Evolutionary conservation across 148 eudicot species (phyloP).

Genomic region (Rhododendron mucronatum): DNA sequence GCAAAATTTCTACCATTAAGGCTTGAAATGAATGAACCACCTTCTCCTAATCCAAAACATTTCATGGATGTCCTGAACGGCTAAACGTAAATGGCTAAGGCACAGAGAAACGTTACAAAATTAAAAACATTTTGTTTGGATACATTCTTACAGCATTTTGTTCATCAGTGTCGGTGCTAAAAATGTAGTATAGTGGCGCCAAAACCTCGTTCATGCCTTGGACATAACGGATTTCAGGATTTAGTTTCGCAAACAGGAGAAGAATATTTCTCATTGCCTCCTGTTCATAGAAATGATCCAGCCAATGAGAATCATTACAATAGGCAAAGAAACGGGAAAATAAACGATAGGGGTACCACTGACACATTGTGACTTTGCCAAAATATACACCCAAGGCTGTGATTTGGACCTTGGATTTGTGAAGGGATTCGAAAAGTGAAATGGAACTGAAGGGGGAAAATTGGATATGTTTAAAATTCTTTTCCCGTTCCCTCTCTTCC

Average conservation of each 20-base stretch:
- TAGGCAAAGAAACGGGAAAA: not conserved
- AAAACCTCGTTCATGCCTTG: constrained; percentile 85
- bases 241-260: constrained; percentile 63
- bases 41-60: not conserved
- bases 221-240: constrained; percentile 63
- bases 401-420: not conserved
- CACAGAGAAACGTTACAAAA: not conserved
- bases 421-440: not conserved
- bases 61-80: not conserved
- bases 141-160: constrained; percentile 52
- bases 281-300: constrained; percentile 22
- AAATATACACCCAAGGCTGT: not conserved
- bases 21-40: not conserved
- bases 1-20: not conserved
- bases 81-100: not conserved
- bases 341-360: not conserved
- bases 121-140: not conserved
- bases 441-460: not conserved
- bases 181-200: constrained; percentile 56
- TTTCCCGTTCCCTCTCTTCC: not conserved
- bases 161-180: constrained; percentile 48
- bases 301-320: not conserved
- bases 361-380: not conserved
- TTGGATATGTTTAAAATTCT: not conserved
- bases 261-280: constrained; percentile 69